These are phyloP conservation scores for Omphalotus guepiniiformis DNA, from an alignment of 768 basidiomycete species.

Conservation along the genomic window DNA sequence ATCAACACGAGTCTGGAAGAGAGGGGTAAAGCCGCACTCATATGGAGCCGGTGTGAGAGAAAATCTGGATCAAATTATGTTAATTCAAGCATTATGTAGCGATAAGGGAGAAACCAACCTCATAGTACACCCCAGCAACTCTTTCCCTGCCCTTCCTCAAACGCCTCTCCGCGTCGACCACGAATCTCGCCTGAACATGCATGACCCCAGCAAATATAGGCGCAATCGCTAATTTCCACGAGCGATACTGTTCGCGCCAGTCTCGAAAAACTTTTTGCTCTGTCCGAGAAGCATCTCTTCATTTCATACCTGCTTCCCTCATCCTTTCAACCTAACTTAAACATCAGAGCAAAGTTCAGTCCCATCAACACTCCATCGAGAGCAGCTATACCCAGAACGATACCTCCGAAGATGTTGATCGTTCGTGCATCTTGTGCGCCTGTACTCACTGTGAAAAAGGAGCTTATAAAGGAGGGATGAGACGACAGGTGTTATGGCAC, in stretches of 20 bases:
- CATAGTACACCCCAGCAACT: constrained; percentile 80
- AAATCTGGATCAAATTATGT: too few relatives aligned
- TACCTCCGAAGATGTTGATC: constrained; percentile 68
- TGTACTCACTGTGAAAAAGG: constrained; percentile 68
- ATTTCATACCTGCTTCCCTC: too few relatives aligned
- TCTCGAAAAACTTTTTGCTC: constrained; percentile 48
- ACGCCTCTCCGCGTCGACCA: constrained; percentile 63
- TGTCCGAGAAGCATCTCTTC: constrained; percentile 69
- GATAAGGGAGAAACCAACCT: too few relatives aligned
- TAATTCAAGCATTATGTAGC: too few relatives aligned
- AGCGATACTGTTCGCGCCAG: constrained; percentile 45
- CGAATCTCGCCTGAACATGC: constrained; percentile 68
- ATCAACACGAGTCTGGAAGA: constrained; percentile 70
- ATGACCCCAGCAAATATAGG: constrained; percentile 79
- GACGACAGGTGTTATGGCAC: constrained; percentile 88
- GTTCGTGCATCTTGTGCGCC: constrained; percentile 56
- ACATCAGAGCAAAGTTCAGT: constrained; percentile 78
- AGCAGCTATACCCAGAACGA: constrained; percentile 71
- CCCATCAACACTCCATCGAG: constrained; percentile 74
- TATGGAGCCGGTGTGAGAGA: constrained; percentile 83
- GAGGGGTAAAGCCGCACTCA: constrained; percentile 80
- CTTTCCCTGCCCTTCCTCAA: constrained; percentile 89
- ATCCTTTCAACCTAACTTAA: constrained; percentile 66
- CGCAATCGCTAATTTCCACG: constrained; percentile 68
- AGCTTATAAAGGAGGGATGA: constrained; percentile 84